phyloP scores from a whole-genome alignment of 75 land plant species.

The Picea glauca region DNA sequence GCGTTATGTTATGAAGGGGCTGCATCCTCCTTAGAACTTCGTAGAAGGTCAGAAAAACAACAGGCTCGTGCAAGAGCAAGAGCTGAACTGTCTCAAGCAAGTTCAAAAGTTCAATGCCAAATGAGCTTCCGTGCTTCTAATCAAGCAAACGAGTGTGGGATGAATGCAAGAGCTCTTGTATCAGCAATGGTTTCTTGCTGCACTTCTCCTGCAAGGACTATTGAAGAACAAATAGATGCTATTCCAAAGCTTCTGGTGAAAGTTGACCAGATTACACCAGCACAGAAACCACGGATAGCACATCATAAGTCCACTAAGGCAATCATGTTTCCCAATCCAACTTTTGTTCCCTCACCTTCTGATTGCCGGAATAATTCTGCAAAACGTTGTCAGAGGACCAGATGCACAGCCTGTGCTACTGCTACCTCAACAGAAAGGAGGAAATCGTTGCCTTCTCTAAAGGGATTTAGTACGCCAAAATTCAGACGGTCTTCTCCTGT shows the following conservation, averaged over 20 bases:
- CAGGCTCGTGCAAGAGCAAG: conserved; percentile 4
- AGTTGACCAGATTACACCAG: conserved; percentile 6
- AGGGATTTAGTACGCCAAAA: neutral
- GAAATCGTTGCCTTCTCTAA: neutral
- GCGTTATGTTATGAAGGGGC: neutral
- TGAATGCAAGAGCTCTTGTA: conserved; percentile 2
- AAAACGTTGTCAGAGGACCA: neutral
- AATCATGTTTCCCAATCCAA: conserved; percentile 5
- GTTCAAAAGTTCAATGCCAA: conserved; percentile 6
- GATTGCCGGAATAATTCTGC: neutral
- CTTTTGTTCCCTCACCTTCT: conserved; percentile 7
- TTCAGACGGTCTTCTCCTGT: neutral
- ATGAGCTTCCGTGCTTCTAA: conserved; percentile 9
- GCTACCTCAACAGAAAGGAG: neutral
- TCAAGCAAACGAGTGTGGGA: neutral
- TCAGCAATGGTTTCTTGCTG: conserved; percentile 10
- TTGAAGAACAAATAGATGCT: neutral
- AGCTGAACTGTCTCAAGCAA: neutral
- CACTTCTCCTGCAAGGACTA: conserved; percentile 1
- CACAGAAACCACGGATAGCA: neutral
- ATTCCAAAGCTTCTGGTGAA: neutral
- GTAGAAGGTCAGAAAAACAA: conserved; percentile 10
- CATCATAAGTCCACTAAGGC: neutral
- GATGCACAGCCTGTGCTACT: too few relatives aligned
- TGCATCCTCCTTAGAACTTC: conserved; percentile 10